Base-by-base conservation (phyloP, 352 stramenopile genomes). In the Phytophthora aleatoria region DNA sequence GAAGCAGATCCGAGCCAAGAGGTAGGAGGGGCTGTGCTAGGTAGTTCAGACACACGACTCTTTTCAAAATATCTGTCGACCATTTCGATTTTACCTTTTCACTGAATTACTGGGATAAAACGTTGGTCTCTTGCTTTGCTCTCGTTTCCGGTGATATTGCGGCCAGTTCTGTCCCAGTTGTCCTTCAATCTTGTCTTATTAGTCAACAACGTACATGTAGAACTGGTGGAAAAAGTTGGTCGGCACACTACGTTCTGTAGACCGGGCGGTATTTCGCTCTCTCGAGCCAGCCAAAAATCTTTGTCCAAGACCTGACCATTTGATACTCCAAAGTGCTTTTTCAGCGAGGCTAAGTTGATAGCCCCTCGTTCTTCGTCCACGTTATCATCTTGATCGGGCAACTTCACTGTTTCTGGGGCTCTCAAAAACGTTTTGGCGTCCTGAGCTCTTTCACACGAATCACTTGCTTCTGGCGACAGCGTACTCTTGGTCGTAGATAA, bases 1-100 rank as follows among this genome's bases (percentile, higher is more conserved):
- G 50, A 93, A 91, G 43, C 81, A 87, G 41, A 73, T 74, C 42
- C 74, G 76, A 5, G 64, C 57, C 39, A 85, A 85, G 43, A 72
- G 76, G 41, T 85, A 73, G 49, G 51, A 11, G 15, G 35, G 33
- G 6, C 8, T 33, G 28, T 33, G 28, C 3, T 33, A 33, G 28
- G 11, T 15, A n/a, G 2, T 41, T 20, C 20, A 41, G 35, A 36
- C 12, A 27, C 3, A 45, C 15, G 16, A 45, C 20, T 20, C 20
- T 20, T 20, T 20, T 20, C 20, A 20, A 20, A 20, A 20, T 20
- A 20, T 20, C 20, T 20, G 20, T 20, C 20, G 20, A 20, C 20
- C 20, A 20, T 20, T 20, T 20, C 20, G 20, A 20, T 20, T 20
- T 20, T 20, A 20, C 20, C 20, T 20, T 20, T 20, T 20, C 20